Evolutionary conservation across 1,284 basidiomycete genomes (phyloP).

Genomic region (Boletus semigastroideus): DNA sequence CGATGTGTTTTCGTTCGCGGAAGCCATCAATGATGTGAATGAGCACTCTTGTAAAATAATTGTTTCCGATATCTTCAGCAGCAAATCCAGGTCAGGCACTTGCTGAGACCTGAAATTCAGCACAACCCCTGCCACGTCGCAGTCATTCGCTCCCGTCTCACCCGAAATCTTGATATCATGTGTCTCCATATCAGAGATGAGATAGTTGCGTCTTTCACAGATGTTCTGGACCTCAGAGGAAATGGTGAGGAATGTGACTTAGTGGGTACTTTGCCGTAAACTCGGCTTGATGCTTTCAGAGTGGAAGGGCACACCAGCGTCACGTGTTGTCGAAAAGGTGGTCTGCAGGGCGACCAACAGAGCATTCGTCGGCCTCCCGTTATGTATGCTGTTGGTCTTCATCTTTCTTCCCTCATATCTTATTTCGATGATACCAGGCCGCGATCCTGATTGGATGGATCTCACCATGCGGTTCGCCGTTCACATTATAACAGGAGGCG

Average conservation of each 20-base stretch:
- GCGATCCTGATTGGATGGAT: constrained; percentile 32
- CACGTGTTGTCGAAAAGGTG: constrained; percentile 20
- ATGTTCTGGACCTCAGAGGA: constrained; percentile 9
- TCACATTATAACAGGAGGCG: background rate
- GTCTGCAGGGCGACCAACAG: constrained; percentile 36
- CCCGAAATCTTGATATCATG: constrained; percentile 28
- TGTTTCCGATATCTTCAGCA: background rate
- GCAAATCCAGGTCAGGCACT: constrained; percentile 9
- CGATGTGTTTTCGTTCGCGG: constrained; percentile 37
- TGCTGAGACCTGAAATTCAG: constrained; percentile 26
- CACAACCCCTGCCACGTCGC: constrained; percentile 29
- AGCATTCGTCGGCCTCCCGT: constrained; percentile 38
- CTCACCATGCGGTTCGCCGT: constrained; percentile 30
- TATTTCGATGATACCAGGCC: no score
- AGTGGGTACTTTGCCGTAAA: background rate
- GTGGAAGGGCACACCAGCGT: constrained; percentile 25
- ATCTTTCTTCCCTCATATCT: no score
- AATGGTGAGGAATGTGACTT: background rate
- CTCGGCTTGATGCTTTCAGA: constrained; percentile 18
- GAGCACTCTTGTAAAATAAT: background rate
- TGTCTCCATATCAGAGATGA: constrained; percentile 33
- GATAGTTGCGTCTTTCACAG: constrained; percentile 24
- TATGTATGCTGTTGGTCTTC: constrained; percentile 27
- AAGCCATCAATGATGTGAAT: constrained; percentile 36
- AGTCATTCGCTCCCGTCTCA: constrained; percentile 29